Base-by-base conservation (phyloP, 2,329 filamentous ascomycete species). In the Trichophyton schoenleinii region DNA sequence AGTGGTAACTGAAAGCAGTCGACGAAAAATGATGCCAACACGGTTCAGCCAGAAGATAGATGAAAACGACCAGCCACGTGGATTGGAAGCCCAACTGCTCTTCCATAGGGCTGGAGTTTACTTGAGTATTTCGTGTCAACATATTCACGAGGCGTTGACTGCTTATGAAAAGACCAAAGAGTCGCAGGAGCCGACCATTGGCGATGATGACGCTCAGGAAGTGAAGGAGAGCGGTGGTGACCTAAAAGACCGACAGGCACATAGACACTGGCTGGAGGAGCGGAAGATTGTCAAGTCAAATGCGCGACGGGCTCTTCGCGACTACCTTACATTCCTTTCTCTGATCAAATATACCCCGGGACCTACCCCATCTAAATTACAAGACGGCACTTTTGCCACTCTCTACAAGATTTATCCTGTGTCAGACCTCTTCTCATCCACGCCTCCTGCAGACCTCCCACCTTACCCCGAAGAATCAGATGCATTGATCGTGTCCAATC, bases 301-400 rank as follows among this genome's bases (percentile, higher is more conserved):
- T 72, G 89, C 89, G 2, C 91, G 89, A 72, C 82, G 85, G 61
- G 88, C 89, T 0, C 74, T 94, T 22, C 81, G 86, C 63, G 89
- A 94, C 73, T 91, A 88, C 70, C 77, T 85, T 67, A 78, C 81
- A 22, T 94, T 89, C 69, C 76, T 95, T 44, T 83, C 84, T 0
- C 79, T 85, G 63, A 85, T 94, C 64, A 87, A 94, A 68, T 94
- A 94, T 73, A 88, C 89, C 0, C 87, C 88, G 0, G 82, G 87
- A 57, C 72, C 88, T 48, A 81, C 86, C 6, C 73, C 81, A 52
- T 80, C 84, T 52, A 58, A 34, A n/a, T 11, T 28, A 20, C 11
- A 34, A 3, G 55, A 58, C 15, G 55, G 55, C 9, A 25, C 41
- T n/a, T 79, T 80, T 7, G 70, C 74, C 3, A 79, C 78, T 3